Evolutionary conservation across 1,284 basidiomycete species (phyloP), one percentile per base, ranked within the genome.

Genomic region (Heimioporus retisporus): DNA sequence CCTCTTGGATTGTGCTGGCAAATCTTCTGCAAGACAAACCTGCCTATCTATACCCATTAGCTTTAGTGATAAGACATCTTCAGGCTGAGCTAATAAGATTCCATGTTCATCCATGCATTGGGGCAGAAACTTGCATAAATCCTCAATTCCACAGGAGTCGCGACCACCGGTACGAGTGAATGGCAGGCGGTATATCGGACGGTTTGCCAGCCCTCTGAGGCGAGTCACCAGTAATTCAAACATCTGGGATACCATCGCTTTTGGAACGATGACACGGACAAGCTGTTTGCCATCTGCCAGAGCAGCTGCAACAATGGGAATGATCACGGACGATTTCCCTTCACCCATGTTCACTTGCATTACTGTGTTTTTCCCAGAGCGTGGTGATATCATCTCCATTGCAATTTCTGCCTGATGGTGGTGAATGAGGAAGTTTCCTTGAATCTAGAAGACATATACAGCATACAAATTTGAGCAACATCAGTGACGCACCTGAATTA

Each of bases 141-240:
- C 23, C 23, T 51, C 23, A 15, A 51, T 51, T n/a, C 50, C 23
- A 11, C 6, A 14, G 8, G 15, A 14, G 13, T n/a, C n/a, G n/a
- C n/a, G n/a, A n/a, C 25, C 50, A 2, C 18, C 21, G 8, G 50
- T 11, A 21, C 86, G 82, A 6, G 82, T 84, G 67, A 88, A 86
- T 1, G 87, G 87, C 1, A 87, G 58, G 65, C 82, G 81, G 60
- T 83, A 87, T 2, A 88, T 72, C 1, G 81, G 83, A 19, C 85
- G 78, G 66, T 86, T 82, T 0, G 75, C 67, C 8, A 88, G 77
- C n/a, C 85, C 82, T n/a, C 79, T 73, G 11, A 88, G 69, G 6
- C 84, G 80, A 31, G 79, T 75, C 10, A 80, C 79, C 4, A 88
- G 79, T 4, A 86, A 66, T 16, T 83, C 78, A 67, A 87, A 88